phyloP scores from a whole-genome alignment of 2,329 filamentous ascomycete species.

The Phoma sp. region DNA sequence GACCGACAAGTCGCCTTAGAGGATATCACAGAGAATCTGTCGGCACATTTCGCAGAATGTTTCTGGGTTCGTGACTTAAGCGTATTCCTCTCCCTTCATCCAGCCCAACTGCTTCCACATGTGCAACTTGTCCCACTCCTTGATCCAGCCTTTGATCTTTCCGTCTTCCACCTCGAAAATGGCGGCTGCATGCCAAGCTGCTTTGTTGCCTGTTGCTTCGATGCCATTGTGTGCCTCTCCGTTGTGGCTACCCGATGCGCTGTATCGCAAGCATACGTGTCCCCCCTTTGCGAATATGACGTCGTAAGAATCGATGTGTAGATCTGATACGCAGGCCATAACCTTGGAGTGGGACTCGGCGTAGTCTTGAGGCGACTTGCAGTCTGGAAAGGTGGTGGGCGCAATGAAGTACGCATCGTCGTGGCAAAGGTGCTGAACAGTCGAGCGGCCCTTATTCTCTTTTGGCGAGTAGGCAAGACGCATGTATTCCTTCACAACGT shows the following conservation, averaged over 20 bases:
- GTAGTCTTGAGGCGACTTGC: slow-evolving; percentile 48
- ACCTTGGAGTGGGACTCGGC: slow-evolving; percentile 47
- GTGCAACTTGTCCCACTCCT: slow-evolving; percentile 46
- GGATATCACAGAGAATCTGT: too few relatives aligned
- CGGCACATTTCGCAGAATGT: too few relatives aligned
- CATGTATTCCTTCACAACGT: slow-evolving; percentile 48
- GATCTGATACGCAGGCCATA: slow-evolving; percentile 43
- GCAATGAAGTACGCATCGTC: slow-evolving; percentile 42
- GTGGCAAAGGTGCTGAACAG: slow-evolving; percentile 45
- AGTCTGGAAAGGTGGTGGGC: slow-evolving; percentile 49
- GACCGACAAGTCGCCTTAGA: too few relatives aligned
- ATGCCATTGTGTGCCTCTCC: slow-evolving; percentile 48
- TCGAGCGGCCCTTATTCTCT: slow-evolving; percentile 43
- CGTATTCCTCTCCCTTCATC: slow-evolving; percentile 19
- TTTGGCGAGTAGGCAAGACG: slow-evolving; percentile 47
- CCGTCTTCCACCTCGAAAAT: slow-evolving; percentile 48
- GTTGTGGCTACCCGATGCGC: slow-evolving; percentile 47
- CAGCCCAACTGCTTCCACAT: slow-evolving; percentile 25
- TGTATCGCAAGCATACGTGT: slow-evolving; percentile 47
- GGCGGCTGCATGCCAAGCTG: slow-evolving; percentile 48
- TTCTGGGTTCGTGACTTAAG: neutral
- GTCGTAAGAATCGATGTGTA: slow-evolving; percentile 48
- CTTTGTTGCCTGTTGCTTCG: slow-evolving; percentile 38
- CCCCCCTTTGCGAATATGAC: slow-evolving; percentile 45
- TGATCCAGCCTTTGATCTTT: slow-evolving; percentile 47